Conservation (phyloP, 2,329 filamentous ascomycete genomes). For the Madurella mycetomatis region DNA sequence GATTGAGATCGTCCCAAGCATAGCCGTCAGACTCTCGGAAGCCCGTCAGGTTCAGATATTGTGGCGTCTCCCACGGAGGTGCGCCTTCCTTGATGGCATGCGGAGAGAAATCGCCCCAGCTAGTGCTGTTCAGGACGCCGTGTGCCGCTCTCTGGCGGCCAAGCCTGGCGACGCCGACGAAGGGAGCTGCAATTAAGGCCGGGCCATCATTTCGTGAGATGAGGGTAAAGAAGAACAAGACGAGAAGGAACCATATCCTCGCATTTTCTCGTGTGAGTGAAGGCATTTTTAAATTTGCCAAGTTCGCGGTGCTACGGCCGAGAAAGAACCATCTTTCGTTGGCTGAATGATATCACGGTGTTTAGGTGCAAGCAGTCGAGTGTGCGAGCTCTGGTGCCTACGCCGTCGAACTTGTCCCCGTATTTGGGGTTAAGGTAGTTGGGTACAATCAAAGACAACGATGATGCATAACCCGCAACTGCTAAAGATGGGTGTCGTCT, state of each 20-base stretch:
- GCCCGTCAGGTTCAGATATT: conserved; percentile 69
- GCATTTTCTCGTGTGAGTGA: conserved; percentile 42
- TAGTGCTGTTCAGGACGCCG: conserved; percentile 49
- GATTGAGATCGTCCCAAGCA: conserved; percentile 68
- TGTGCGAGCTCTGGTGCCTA: too few relatives aligned
- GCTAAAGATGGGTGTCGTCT: too few relatives aligned
- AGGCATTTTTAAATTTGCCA: conserved; percentile 10
- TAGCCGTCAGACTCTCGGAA: conserved; percentile 69
- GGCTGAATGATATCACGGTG: background rate
- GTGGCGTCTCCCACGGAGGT: conserved; percentile 28
- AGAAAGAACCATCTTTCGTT: conserved; percentile 1
- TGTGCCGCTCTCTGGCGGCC: conserved; percentile 50
- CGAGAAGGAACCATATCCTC: conserved; percentile 39
- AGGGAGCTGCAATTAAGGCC: conserved; percentile 40
- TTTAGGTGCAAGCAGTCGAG: too few relatives aligned
- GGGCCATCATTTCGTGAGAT: conserved; percentile 38
- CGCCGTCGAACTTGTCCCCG: too few relatives aligned
- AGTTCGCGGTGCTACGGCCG: background rate
- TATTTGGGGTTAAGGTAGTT: too few relatives aligned
- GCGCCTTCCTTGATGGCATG: conserved; percentile 19
- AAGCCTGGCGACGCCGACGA: conserved; percentile 43
- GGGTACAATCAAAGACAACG: too few relatives aligned
- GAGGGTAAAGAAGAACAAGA: conserved; percentile 42
- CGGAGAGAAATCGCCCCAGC: conserved; percentile 58
- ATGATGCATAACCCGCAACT: too few relatives aligned